Percentiles rank a stretch among this genome's conserved stretches.
phyloP scores from a whole-genome alignment of 495 filamentous ascomycete species.

The Clavariopsis aquatica region DNA sequence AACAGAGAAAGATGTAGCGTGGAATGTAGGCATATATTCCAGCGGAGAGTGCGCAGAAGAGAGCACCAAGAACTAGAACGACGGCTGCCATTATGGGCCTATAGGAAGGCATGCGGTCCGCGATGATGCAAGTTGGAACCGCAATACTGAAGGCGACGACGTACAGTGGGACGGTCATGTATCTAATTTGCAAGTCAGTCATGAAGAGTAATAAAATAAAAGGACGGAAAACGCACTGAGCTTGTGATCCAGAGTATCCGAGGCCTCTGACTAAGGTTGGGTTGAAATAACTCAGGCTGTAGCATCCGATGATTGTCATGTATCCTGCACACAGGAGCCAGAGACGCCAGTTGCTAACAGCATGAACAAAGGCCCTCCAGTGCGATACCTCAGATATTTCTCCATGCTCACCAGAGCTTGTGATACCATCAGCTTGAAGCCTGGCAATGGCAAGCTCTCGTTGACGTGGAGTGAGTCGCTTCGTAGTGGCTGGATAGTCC shows the following conservation, averaged over 20 bases:
- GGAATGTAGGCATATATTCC: conserved; percentile 21
- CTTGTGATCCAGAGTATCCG: conserved; percentile 48
- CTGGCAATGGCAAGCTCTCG: conserved; percentile 44
- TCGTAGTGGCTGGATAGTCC: conserved; percentile 57
- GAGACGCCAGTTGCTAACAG: conserved; percentile 43
- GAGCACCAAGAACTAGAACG: conserved; percentile 5
- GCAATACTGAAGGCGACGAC: conserved; percentile 18
- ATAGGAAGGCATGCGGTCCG: conserved; percentile 9
- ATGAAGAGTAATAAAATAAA: not conserved
- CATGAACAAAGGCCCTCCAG: conserved; percentile 42
- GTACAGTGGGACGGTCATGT: conserved; percentile 23
- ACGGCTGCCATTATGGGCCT: conserved; percentile 2
- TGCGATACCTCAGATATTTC: conserved; percentile 30
- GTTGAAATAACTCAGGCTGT: conserved; percentile 55
- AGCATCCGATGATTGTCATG: conserved; percentile 45
- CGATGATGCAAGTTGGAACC: conserved; percentile 18
- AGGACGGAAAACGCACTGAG: conserved; percentile 41
- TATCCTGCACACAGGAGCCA: conserved; percentile 42
- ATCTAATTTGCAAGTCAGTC: not conserved
- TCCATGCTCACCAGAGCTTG: conserved; percentile 19
- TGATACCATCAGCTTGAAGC: conserved; percentile 39
- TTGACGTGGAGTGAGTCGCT: conserved; percentile 39
- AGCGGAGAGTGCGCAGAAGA: conserved; percentile 20
- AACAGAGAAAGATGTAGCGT: conserved; percentile 20
- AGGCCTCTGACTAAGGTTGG: conserved; percentile 53